phyloP scores from a whole-genome alignment of 2,329 filamentous ascomycete species.

The Epichloe coenophiala region DNA sequence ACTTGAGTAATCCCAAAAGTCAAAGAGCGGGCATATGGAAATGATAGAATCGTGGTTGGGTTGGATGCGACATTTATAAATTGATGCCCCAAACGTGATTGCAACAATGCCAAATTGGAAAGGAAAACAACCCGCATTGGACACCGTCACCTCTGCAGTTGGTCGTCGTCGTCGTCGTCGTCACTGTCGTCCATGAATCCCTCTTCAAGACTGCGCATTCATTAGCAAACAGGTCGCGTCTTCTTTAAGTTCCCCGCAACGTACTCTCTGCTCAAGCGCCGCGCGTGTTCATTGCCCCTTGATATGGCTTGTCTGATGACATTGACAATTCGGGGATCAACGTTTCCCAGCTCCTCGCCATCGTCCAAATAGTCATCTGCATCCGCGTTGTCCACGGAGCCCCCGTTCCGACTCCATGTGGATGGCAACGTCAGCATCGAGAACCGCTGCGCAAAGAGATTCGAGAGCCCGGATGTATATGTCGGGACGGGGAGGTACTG shows the following conservation, averaged over 20 bases:
- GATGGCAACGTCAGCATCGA: conserved; percentile 24
- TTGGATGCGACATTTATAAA: background rate
- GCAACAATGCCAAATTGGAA: background rate
- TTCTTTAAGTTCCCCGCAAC: conserved; percentile 12
- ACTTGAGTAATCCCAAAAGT: background rate
- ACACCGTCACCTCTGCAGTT: conserved; percentile 8
- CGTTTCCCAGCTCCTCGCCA: conserved; percentile 55
- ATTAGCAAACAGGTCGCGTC: conserved; percentile 7
- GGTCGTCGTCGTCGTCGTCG: conserved; percentile 24
- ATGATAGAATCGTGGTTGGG: background rate
- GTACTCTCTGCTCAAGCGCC: conserved; percentile 62
- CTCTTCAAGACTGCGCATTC: conserved; percentile 13
- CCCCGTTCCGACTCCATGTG: conserved; percentile 32
- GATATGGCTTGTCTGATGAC: conserved; percentile 22
- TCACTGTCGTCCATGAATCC: conserved; percentile 32
- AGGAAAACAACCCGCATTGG: background rate
- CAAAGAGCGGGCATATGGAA: background rate
- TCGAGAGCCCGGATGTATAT: conserved; percentile 39
- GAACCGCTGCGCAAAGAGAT: conserved; percentile 27
- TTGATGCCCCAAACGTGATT: background rate
- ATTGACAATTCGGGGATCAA: conserved; percentile 35
- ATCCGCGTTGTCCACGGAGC: conserved; percentile 34
- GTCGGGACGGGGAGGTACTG: conserved; percentile 59
- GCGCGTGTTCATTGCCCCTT: conserved; percentile 32
- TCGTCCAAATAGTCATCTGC: conserved; percentile 22